phyloP scores from a whole-genome alignment of 768 basidiomycete genomes.

The Megacollybia marginata region DNA sequence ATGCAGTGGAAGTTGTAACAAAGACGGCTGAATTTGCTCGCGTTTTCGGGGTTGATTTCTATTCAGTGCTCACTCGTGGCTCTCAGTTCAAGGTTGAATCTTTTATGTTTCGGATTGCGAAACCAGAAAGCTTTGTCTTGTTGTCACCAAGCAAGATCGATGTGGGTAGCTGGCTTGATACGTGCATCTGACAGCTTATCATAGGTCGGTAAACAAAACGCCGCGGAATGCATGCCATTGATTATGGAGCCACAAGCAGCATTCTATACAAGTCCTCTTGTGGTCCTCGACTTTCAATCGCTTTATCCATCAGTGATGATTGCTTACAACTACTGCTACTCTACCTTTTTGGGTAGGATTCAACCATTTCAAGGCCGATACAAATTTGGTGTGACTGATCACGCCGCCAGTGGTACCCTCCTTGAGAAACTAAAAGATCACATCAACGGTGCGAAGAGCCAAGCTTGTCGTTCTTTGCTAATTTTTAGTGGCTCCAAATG shows the following conservation, averaged over 20 bases:
- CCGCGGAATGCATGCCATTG: conserved; percentile 91
- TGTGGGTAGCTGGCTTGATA: conserved; percentile 32
- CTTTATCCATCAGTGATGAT: conserved; percentile 98
- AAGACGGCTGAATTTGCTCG: conserved; percentile 98
- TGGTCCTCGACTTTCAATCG: conserved; percentile 95
- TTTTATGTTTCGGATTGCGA: conserved; percentile 95
- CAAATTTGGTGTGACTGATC: conserved; percentile 81
- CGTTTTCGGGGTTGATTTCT: conserved; percentile 96
- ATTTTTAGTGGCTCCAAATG: conserved; percentile 82
- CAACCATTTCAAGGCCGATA: conserved; percentile 80
- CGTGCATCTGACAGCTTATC: conserved; percentile 1
- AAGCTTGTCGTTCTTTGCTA: background rate
- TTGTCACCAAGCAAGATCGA: conserved; percentile 85
- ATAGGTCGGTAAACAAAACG: conserved; percentile 93
- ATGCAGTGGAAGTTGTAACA: conserved; percentile 73
- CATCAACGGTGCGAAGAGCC: conserved; percentile 52
- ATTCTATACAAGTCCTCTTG: conserved; percentile 86
- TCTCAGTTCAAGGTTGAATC: conserved; percentile 99
- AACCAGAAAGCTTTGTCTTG: conserved; percentile 89
- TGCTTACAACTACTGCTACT: conserved; percentile 96
- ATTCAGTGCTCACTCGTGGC: conserved; percentile 88
- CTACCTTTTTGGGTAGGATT: conserved; percentile 89
- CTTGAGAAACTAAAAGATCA: conserved; percentile 67
- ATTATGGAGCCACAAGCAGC: conserved; percentile 93
- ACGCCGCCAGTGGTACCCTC: conserved; percentile 59